Evolutionary conservation across 2,329 filamentous ascomycete species (phyloP), one percentile per base, ranked within the genome.

Genomic region (Catunica adiposa): DNA sequence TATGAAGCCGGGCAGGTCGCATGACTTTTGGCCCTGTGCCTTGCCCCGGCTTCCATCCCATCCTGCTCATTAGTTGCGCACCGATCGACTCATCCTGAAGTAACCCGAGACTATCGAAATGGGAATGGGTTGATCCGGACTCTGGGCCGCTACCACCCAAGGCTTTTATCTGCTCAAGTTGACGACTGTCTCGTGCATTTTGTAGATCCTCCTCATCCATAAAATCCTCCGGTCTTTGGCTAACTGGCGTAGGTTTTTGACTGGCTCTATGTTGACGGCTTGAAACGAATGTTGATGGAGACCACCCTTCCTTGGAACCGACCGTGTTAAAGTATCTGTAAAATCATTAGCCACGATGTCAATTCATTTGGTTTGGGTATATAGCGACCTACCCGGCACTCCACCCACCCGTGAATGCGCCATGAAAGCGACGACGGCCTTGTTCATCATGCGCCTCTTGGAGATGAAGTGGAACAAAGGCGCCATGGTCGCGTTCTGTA

Each of bases 201-300:
- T 84, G 86, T 34, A 94, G 73, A 67, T 98, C 92, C 66, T 98
- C 92, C 44, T 95, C 90, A 63, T 98, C 92, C 92, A 98, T 98
- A 63, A 89, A 97, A 65, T 97, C 89, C 67, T 97, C 89, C 0
- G 82, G 79, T 63, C 82, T 80, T 64, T 85, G 81, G 7, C 62
- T 61, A 1, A 78, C 74, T n/a, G 73, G 53, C 72, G 74, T 71
- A 85, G 78, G 61, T 77, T 26, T 48, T n/a, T 23, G 17, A 48
- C 22, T 44, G 15, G 34, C 37, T 56, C 89, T 84, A 63, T 86
- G 87, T 40, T 79, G 72, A 23, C 92, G 84, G 53, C 89, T 96
- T 5, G 90, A 97, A 8, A 94, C 83, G 67, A 97, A 98, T 0
- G 86, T 84, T 22, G 87, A 82, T 1, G 92, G 92, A 0, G 87